Evolutionary conservation across 2,329 filamentous ascomycete genomes (phyloP), one percentile per base, ranked within the genome.

Genomic region (Botryotinia globosa): DNA sequence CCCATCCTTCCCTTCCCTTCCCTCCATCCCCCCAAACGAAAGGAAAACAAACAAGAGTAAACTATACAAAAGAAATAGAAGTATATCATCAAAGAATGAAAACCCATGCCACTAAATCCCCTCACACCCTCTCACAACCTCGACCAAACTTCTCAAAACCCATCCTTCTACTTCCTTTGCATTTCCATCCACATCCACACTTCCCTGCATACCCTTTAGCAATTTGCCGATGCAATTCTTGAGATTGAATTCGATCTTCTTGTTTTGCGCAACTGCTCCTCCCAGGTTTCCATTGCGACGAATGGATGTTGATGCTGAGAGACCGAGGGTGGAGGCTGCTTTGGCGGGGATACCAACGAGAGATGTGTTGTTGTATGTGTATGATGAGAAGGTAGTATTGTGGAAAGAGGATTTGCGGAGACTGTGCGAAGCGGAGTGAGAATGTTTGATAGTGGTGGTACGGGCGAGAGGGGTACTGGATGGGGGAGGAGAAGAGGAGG

Each of bases 111-210:
- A 9, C 62, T 51, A 68, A 51, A 56, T 54, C 10, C 59, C 72
- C 61, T 75, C 74, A 54, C 73, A 72, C 0, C 73, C 74, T 37
- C 62, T 73, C 54, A 75, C 74, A 64, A 75, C 66, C 67, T 74
- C 74, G 0, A 75, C 54, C 48, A 75, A 69, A 45, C 71, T 73
- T 39, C 69, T 67, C 45, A 74, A n/a, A 51, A 74, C 65, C 56
- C 69, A 65, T 22, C 44, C 66, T n/a, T 71, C 66, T 32, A 74
- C 68, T 14, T 56, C 69, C 64, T 44, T 64, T 32, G 37, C 37
- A 51, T n/a, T 54, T 34, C 22, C 34, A 37, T 56, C 69, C 45
- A 44, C 54, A 45, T 66, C 67, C 32, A 51, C 45, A n/a, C 37
- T 62, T 51, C 72, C 69, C 51, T 74, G 66, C 68, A 73, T 72